Evolutionary conservation across 164 flowering plant species (phyloP).

Genomic region (Tinospora cordifolia): DNA sequence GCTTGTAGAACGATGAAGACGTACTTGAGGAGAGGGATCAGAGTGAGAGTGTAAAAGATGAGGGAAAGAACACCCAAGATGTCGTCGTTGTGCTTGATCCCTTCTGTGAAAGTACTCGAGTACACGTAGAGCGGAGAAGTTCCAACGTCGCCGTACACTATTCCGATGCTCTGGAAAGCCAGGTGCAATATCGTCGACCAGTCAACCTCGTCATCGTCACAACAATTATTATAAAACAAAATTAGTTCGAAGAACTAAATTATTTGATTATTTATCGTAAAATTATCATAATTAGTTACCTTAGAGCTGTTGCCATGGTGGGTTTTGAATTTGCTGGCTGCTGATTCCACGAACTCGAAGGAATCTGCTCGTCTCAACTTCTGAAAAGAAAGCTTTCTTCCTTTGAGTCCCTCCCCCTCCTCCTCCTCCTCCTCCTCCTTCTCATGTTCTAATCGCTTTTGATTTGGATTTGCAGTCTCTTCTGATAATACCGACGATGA

Average conservation of each 20-base stretch:
- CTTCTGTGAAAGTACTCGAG: conserved; percentile 46
- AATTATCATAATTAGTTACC: no score
- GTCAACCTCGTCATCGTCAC: conserved; percentile 8
- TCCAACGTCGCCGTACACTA: conserved; percentile 77
- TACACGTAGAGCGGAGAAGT: conserved; percentile 77
- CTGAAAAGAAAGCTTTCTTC: neutral
- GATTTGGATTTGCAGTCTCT: no score
- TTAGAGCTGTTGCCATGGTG: conserved; percentile 8
- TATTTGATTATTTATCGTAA: no score
- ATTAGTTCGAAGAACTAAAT: no score
- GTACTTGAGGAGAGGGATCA: conserved; percentile 63
- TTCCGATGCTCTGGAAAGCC: conserved; percentile 74
- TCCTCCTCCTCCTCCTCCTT: conserved; percentile 7
- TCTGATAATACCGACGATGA: neutral
- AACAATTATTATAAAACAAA: neutral
- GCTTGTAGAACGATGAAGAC: conserved; percentile 69
- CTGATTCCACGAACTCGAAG: conserved; percentile 23
- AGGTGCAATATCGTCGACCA: conserved; percentile 48
- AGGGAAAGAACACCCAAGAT: conserved; percentile 60
- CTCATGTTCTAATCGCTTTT: neutral
- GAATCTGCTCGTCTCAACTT: conserved; percentile 32
- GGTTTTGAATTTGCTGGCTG: no score
- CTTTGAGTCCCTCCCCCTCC: conserved; percentile 7
- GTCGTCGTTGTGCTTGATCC: conserved; percentile 53
- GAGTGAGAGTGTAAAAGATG: conserved; percentile 58